A percentile compares a stretch with the other conserved stretches of the same genome.
These are phyloP conservation scores for Oxyria digyna DNA, from an alignment of 148 eudicot species.

Conservation along the genomic window DNA sequence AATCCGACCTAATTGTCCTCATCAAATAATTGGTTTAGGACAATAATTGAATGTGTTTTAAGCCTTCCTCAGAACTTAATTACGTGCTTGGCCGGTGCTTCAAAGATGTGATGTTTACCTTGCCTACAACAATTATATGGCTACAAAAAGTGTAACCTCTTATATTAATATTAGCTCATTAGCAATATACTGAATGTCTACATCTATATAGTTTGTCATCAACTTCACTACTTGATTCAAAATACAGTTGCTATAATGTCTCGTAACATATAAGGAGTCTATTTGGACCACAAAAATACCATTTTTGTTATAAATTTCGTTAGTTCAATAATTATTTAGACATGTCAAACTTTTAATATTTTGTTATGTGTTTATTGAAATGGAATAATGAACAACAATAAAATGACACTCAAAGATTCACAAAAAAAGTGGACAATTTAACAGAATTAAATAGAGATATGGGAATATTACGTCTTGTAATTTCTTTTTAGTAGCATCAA, in stretches of 20 bases:
- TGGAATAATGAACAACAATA: too few species aligned
- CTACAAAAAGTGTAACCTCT: not conserved
- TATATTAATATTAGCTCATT: not conserved
- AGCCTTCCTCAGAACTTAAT: not conserved
- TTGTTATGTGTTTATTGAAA: too few species aligned
- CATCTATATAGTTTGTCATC: not conserved
- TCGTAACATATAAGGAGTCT: too few species aligned
- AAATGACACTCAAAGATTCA: too few species aligned
- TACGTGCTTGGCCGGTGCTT: slow-evolving; percentile 3
- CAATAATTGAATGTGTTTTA: not conserved
- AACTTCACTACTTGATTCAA: not conserved
- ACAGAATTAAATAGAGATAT: too few species aligned
- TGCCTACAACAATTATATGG: not conserved
- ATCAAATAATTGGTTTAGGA: not conserved
- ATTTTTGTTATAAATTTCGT: too few species aligned
- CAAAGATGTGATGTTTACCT: slow-evolving; percentile 1
- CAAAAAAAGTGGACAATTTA: too few species aligned
- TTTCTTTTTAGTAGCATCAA: too few species aligned
- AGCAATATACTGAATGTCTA: not conserved
- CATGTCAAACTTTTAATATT: too few species aligned
- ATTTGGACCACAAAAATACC: too few species aligned
- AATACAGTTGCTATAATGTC: not conserved
- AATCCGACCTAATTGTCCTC: not conserved
- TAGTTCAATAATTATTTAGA: too few species aligned
- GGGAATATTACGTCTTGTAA: too few species aligned